Percentiles rank a stretch among this genome's conserved stretches.
These are phyloP conservation scores for Aspergillus haitiensis DNA, from an alignment of 495 filamentous ascomycete genomes.

Conservation along the genomic window DNA sequence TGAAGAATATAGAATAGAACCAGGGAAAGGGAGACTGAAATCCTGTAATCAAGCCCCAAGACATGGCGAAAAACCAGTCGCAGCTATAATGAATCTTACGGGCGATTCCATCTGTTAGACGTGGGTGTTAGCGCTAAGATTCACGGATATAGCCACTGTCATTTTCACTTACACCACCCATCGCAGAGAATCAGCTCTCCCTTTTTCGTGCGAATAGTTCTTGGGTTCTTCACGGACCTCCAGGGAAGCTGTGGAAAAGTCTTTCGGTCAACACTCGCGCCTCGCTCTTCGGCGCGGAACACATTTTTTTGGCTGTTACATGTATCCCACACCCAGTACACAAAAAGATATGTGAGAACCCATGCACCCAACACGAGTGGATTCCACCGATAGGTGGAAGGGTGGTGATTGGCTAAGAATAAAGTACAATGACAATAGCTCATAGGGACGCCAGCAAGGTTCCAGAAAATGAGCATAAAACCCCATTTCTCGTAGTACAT, in stretches of 20 bases:
- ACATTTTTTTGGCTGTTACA: slow-evolving; percentile 91
- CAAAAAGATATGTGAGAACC: slow-evolving; percentile 70
- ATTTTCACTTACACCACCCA: slow-evolving; percentile 68
- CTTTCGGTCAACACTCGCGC: slow-evolving; percentile 65
- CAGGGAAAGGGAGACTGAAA: slow-evolving; percentile 70
- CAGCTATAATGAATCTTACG: slow-evolving; percentile 92
- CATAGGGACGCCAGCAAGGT: slow-evolving; percentile 90
- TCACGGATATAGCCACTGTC: neutral
- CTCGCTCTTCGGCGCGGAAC: slow-evolving; percentile 79
- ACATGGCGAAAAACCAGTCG: slow-evolving; percentile 77
- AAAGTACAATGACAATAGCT: slow-evolving; percentile 94
- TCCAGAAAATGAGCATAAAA: slow-evolving; percentile 99
- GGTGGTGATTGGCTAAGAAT: slow-evolving; percentile 84
- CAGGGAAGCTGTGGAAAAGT: slow-evolving; percentile 90
- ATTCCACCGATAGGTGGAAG: slow-evolving; percentile 75
- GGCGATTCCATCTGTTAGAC: slow-evolving; percentile 59
- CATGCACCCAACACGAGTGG: slow-evolving; percentile 58
- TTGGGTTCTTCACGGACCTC: slow-evolving; percentile 73
- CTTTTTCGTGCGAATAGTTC: slow-evolving; percentile 67
- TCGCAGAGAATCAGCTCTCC: slow-evolving; percentile 82
- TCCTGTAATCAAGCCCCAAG: slow-evolving; percentile 62
- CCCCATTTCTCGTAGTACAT: slow-evolving; percentile 99
- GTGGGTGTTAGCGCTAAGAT: neutral
- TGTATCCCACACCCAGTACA: slow-evolving; percentile 91
- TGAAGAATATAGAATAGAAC: slow-evolving; percentile 93